Evolutionary conservation across 495 filamentous ascomycete genomes (phyloP).

Genomic region (Hypoxylon fuscum): DNA sequence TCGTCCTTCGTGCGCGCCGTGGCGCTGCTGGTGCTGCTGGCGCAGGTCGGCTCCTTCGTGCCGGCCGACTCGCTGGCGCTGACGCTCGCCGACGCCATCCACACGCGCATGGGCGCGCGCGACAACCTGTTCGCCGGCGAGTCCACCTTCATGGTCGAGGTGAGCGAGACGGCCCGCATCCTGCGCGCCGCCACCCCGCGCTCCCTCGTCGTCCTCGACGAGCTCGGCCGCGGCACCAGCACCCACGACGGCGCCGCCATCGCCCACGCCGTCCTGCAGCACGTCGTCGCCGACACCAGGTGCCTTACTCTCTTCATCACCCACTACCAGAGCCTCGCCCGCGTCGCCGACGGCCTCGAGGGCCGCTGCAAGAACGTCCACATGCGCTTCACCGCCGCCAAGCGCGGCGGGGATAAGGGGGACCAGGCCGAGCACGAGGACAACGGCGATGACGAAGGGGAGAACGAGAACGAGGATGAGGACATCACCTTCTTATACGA

Average conservation of each 20-base stretch:
- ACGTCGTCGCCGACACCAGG: conserved; percentile 76
- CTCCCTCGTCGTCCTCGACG: conserved; percentile 90
- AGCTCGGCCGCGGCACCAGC: conserved; percentile 89
- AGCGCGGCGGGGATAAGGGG: conserved; percentile 2
- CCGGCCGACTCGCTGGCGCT: conserved; percentile 78
- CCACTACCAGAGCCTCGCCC: conserved; percentile 88
- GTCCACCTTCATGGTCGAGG: conserved; percentile 97
- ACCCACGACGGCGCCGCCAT: conserved; percentile 98
- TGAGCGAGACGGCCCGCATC: conserved; percentile 90
- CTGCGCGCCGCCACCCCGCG: conserved; percentile 84
- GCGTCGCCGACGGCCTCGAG: conserved; percentile 72
- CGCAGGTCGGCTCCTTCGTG: conserved; percentile 93
- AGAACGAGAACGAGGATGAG: conserved; percentile 52
- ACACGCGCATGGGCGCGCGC: conserved; percentile 95
- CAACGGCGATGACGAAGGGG: conserved; percentile 33
- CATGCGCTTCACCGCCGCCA: conserved; percentile 76
- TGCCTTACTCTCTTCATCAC: conserved; percentile 94
- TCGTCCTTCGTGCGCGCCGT: conserved; percentile 92
- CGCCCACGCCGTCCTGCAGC: conserved; percentile 87
- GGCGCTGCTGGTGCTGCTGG: conserved; percentile 91
- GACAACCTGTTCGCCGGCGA: conserved; percentile 97
- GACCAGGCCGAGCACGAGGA: no score
- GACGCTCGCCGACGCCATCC: conserved; percentile 88
- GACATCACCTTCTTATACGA: conserved; percentile 85
- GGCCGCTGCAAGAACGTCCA: conserved; percentile 77